Conservation (phyloP, 331 rosid genomes). For the Acacia pycnantha region DNA sequence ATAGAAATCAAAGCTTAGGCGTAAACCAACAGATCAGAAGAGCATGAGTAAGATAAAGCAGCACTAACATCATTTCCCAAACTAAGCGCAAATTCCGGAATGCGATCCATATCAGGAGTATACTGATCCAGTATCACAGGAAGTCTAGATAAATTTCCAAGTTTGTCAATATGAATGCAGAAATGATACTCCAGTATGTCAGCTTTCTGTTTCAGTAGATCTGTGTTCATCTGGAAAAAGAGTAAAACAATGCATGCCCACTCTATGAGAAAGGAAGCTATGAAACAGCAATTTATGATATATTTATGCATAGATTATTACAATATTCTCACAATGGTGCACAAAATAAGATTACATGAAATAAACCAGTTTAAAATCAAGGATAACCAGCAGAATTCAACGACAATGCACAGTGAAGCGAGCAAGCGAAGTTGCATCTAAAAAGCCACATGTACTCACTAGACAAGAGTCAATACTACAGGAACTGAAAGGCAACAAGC, state of each 20-base stretch:
- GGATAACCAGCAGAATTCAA: not conserved
- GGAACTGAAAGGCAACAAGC: not conserved
- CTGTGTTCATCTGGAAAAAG: constrained; percentile 66
- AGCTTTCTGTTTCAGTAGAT: constrained; percentile 68
- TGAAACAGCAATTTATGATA: constrained; percentile 16
- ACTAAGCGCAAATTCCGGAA: constrained; percentile 78
- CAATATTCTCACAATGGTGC: constrained; percentile 13
- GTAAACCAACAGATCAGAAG: constrained; percentile 1
- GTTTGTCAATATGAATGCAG: constrained; percentile 63
- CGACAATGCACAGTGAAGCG: not conserved
- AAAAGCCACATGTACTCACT: not conserved
- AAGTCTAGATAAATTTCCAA: constrained; percentile 77
- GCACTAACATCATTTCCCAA: constrained; percentile 87
- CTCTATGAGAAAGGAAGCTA: constrained; percentile 15
- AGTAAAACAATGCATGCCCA: constrained; percentile 24
- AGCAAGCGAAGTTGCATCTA: not conserved
- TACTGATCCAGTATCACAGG: constrained; percentile 92
- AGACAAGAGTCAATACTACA: not conserved
- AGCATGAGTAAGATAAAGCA: constrained; percentile 14
- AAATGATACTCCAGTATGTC: constrained; percentile 73
- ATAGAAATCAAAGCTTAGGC: not conserved
- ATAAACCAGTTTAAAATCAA: not conserved
- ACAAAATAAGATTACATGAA: not conserved
- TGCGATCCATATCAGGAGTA: constrained; percentile 94
- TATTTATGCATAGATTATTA: constrained; percentile 10